Evolutionary conservation across 2,329 filamentous ascomycete genomes (phyloP), one percentile per base, ranked within the genome.

Genomic region (Plenodomus lindquistii): DNA sequence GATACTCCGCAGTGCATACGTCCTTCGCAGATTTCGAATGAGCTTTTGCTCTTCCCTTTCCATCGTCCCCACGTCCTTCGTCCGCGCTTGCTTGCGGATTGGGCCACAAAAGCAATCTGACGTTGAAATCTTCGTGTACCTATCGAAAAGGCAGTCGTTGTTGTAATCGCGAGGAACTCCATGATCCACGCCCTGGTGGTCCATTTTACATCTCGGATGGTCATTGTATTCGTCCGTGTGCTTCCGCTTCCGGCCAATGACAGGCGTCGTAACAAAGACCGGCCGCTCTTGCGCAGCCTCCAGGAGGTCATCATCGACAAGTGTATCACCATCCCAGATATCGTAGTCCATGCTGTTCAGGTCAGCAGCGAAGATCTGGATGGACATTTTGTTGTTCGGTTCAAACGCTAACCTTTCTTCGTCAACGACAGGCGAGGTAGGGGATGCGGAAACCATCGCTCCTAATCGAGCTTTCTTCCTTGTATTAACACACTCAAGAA

Each of bases 401-500:
- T 10, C 37, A 9, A n/a, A 18, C 6, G 10, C 6, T 18, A 18
- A 8, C 8, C 9, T 9, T 8, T 38, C 6, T 5, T 8, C 17
- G 17, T 17, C 13, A 18, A 8, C 7, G 13, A 10, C 10, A 10
- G 16, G 8, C 8, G 18, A 7, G 22, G 27, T 31, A 15, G 11
- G 15, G 4, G 27, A 31, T 4, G 4, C 11, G 11, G 22, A 7
- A 4, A 13, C 22, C 5, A 17, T 29, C 18, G 38, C 10, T 19
- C 13, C n/a, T 16, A 10, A 3, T 22, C 8, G 16, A 15, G 8
- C 18, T 17, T 38, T 22, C 22, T 45, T 50, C 7, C 52, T 38
- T 3, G 11, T n/a, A 8, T 44, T 15, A 13, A 49, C 16, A 10
- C 41, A 46, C 15, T 20, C 38, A 18, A 53, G 17, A 6, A 55